Percentiles rank a stretch among this genome's conserved stretches.
Evolutionary conservation across 2,329 filamentous ascomycete genomes (phyloP).

Genomic region (Phialemoniopsis sp.): DNA sequence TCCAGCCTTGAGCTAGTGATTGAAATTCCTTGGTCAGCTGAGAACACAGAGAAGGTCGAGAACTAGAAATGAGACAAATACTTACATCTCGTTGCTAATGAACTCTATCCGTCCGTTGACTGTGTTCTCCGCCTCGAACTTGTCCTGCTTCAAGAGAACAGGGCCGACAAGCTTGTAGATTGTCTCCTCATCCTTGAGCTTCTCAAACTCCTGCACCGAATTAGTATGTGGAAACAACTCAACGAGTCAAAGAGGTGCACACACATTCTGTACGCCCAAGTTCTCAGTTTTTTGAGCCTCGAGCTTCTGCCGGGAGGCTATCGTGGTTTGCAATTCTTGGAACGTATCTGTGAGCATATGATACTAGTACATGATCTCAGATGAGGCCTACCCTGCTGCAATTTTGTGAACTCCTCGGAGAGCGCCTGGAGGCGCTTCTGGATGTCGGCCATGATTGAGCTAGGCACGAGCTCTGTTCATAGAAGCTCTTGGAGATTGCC

Average conservation of each 20-base stretch:
- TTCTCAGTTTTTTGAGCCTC: slow-evolving; percentile 96
- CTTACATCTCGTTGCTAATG: slow-evolving; percentile 90
- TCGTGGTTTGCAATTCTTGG: slow-evolving; percentile 77
- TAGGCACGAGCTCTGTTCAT: not conserved
- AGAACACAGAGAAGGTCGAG: not conserved
- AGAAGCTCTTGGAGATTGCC: not conserved
- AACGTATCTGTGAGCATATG: slow-evolving; percentile 3
- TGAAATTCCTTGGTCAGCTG: not conserved
- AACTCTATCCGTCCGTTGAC: slow-evolving; percentile 90
- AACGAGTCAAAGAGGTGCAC: slow-evolving; percentile 5
- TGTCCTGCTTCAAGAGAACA: slow-evolving; percentile 91
- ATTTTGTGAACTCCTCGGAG: slow-evolving; percentile 81
- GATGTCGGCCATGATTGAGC: slow-evolving; percentile 56
- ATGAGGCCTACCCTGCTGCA: slow-evolving; percentile 67
- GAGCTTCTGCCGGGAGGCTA: slow-evolving; percentile 82
- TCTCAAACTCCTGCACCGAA: slow-evolving; percentile 67
- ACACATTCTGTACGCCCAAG: slow-evolving; percentile 74
- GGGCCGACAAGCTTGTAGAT: slow-evolving; percentile 97
- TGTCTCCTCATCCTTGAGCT: slow-evolving; percentile 73
- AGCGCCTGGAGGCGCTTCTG: slow-evolving; percentile 78
- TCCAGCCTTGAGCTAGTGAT: slow-evolving; percentile 31
- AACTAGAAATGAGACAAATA: slow-evolving; percentile 2
- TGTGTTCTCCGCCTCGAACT: slow-evolving; percentile 81
- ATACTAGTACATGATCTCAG: not conserved
- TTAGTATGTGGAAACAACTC: not conserved